Base-by-base conservation (phyloP, 352 stramenopile genomes). In the Plasmopara viticola region DNA sequence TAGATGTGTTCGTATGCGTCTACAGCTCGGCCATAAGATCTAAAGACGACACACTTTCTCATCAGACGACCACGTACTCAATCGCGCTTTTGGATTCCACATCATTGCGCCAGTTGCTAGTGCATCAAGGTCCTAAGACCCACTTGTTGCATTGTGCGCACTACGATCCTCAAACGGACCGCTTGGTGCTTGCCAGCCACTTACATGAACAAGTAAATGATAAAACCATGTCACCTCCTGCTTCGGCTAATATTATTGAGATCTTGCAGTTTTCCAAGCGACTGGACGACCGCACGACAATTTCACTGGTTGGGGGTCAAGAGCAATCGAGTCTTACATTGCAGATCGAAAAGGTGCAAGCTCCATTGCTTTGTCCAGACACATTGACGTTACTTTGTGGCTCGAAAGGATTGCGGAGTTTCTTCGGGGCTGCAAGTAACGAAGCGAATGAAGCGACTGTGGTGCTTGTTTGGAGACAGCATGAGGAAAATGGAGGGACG, bases 1-100 rank as follows among this genome's bases (percentile, higher is more conserved):
- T 72, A 13, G 81, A 89, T 48, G 69, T 84, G 31, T 89, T 80
- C 40, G 31, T 91, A 12, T 87, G 76, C 42, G 70, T 87, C 9
- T 87, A 85, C 51, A 73, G 48, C 9, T 56, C 15, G 33, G 66
- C 35, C 20, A 57, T 8, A 18, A 51, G 14, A 13, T 29, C 5
- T 12, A 48, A n/a, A 56, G 31, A n/a, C 8, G 30, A 25, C 42
- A 56, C 30, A 20, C 44, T 34, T 39, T 29, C 44, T 13, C 55
- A 49, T 13, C 44, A 35, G 4, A 47, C 28, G 15, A 51, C 63
- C 2, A 62, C 48, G 28, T 83, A 80, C 46, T 68, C 53, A 14
- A 62, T 90, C 4, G 42, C 84, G 20, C 62, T 90, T n/a, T 39
- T 92, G 29, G 78, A 92, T 44, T 74, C 81, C 5, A 68, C 59